These are phyloP conservation scores for Pontederia crassipes DNA, from an alignment of 176 grass and related monocot genomes.

Conservation along the genomic window DNA sequence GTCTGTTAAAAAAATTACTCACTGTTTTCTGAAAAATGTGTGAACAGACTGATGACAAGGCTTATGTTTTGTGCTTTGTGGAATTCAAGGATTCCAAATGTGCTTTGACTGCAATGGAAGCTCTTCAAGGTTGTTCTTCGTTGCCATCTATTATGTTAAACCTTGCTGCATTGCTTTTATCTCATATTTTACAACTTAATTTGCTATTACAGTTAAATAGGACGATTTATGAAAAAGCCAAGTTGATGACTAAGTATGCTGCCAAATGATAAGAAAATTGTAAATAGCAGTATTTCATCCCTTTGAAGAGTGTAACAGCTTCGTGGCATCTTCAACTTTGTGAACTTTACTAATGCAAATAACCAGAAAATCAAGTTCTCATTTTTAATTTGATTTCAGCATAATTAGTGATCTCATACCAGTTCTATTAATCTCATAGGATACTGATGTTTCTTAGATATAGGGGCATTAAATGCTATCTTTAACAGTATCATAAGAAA, in stretches of 20 bases:
- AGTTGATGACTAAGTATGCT: no score
- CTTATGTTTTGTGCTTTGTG: constrained; percentile 78
- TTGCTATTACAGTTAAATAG: no score
- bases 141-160: neutral
- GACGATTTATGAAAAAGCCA: no score
- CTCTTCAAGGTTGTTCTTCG: constrained; percentile 50
- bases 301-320: no score
- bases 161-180: no score
- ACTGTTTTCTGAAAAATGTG: neutral
- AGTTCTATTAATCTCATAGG: neutral
- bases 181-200: no score
- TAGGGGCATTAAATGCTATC: neutral
- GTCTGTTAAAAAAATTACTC: neutral
- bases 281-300: no score
- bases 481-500: constrained; percentile 1
- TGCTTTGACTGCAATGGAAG: constrained; percentile 34
- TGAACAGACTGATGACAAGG: constrained; percentile 65
- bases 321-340: no score
- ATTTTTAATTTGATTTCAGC: no score
- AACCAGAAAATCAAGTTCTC: no score
- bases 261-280: no score
- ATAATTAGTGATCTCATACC: neutral
- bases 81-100: constrained; percentile 54
- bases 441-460: neutral
- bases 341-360: no score